These are phyloP conservation scores for Tolypocladium capitatum DNA, from an alignment of 2,329 filamentous ascomycete genomes.

Conservation along the genomic window DNA sequence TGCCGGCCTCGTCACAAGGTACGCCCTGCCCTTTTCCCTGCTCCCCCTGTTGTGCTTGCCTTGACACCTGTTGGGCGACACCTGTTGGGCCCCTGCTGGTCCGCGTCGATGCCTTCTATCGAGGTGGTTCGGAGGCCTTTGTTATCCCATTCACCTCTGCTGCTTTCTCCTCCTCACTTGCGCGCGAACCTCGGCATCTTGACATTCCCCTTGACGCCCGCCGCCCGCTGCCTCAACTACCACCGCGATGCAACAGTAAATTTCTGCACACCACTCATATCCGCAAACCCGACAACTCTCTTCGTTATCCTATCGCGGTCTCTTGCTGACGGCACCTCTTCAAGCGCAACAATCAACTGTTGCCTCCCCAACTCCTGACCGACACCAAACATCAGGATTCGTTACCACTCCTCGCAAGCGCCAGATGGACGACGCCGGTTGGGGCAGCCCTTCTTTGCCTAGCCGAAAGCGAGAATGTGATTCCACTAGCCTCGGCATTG, in stretches of 20 bases:
- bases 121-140: not conserved
- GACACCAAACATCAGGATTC: constrained; percentile 1
- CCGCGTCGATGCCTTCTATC: not conserved
- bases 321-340: not conserved
- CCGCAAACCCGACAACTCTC: not conserved
- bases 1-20: not conserved
- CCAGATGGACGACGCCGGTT: not conserved
- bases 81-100: not conserved
- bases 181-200: not conserved
- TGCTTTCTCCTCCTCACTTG: not conserved
- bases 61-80: not conserved
- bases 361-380: not conserved
- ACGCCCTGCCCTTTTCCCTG: not conserved
- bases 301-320: no score
- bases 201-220: not conserved
- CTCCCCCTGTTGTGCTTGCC: not conserved
- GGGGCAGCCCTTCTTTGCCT: constrained; percentile 11
- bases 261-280: not conserved
- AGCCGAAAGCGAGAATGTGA: constrained; percentile 16
- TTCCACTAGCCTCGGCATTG: constrained; percentile 6
- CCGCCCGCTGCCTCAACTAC: not conserved
- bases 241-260: not conserved
- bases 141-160: not conserved
- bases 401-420: constrained; percentile 10
- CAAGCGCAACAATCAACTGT: not conserved